These are phyloP conservation scores for Coprinellus aureogranulatus DNA, from an alignment of 768 basidiomycete species.

Conservation along the genomic window DNA sequence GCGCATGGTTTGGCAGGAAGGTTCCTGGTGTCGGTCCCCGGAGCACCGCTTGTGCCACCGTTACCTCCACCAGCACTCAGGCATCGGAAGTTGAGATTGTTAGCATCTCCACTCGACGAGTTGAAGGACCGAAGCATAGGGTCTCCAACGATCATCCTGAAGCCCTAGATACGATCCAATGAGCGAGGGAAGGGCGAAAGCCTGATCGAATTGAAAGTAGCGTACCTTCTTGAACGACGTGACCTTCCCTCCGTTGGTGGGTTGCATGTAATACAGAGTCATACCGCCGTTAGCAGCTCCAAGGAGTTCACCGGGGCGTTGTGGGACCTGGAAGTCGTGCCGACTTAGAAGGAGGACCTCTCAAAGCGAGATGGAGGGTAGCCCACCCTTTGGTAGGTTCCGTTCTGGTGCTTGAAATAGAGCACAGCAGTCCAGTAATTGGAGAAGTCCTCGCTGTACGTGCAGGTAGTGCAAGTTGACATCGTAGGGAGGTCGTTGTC, in stretches of 20 bases:
- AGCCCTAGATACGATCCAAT: neutral
- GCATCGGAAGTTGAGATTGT: conserved; percentile 1
- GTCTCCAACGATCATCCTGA: conserved; percentile 6
- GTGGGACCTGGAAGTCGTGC: neutral
- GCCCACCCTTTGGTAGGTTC: neutral
- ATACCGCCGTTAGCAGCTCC: conserved; percentile 1
- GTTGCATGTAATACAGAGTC: conserved; percentile 5
- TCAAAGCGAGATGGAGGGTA: neutral
- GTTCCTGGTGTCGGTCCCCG: neutral
- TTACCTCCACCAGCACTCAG: conserved; percentile 1
- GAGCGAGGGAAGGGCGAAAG: too few species aligned
- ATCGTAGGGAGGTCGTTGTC: neutral
- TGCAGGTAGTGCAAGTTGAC: conserved; percentile 7
- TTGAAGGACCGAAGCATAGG: conserved; percentile 4
- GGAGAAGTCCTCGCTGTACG: conserved; percentile 6
- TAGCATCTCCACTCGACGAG: neutral
- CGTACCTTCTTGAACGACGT: conserved; percentile 1
- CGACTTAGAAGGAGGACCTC: neutral
- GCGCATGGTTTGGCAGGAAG: neutral
- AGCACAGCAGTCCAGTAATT: conserved; percentile 7
- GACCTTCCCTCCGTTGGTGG: neutral
- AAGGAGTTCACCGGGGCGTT: neutral
- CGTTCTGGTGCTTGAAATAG: conserved; percentile 8
- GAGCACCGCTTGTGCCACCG: neutral
- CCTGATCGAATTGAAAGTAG: neutral